phyloP scores from a whole-genome alignment of 495 filamentous ascomycete genomes.

The Hypoxylon fuscum region DNA sequence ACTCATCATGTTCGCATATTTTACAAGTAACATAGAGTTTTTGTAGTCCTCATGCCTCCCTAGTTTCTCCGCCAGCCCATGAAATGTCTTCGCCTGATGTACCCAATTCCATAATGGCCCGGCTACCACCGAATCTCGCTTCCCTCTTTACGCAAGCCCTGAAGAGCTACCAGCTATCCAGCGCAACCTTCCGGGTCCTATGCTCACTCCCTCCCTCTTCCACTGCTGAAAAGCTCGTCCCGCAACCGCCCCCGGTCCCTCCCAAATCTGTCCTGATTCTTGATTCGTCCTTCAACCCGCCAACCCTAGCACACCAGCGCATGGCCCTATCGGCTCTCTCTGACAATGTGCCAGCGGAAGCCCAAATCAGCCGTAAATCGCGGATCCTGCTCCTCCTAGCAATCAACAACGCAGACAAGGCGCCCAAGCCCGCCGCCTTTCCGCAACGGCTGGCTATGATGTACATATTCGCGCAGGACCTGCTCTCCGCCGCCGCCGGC shows the following conservation, averaged over 20 bases:
- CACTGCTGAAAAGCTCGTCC: constrained; percentile 27
- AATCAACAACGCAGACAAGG: constrained; percentile 94
- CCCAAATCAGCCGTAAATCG: constrained; percentile 27
- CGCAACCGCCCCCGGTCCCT: constrained; percentile 33
- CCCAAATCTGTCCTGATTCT: constrained; percentile 74
- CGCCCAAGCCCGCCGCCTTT: constrained; percentile 81
- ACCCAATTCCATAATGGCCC: constrained; percentile 29
- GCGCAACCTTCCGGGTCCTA: constrained; percentile 66
- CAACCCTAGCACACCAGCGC: constrained; percentile 80
- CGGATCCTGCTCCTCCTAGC: constrained; percentile 83
- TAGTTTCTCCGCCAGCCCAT: too few species aligned
- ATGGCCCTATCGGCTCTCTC: constrained; percentile 76
- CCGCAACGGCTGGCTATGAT: constrained; percentile 88
- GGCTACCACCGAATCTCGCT: constrained; percentile 37
- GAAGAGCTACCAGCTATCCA: constrained; percentile 64
- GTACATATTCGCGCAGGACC: constrained; percentile 71
- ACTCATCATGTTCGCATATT: too few species aligned
- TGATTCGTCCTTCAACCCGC: constrained; percentile 96
- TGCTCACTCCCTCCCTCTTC: constrained; percentile 57
- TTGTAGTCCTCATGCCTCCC: too few species aligned
- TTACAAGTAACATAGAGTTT: too few species aligned
- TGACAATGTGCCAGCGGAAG: constrained; percentile 40
- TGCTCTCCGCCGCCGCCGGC: constrained; percentile 2
- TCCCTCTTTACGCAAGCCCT: constrained; percentile 61
- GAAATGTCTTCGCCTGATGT: constrained; percentile 14